Evolutionary conservation across 768 basidiomycete species (phyloP).

Genomic region (Suillus luteus): DNA sequence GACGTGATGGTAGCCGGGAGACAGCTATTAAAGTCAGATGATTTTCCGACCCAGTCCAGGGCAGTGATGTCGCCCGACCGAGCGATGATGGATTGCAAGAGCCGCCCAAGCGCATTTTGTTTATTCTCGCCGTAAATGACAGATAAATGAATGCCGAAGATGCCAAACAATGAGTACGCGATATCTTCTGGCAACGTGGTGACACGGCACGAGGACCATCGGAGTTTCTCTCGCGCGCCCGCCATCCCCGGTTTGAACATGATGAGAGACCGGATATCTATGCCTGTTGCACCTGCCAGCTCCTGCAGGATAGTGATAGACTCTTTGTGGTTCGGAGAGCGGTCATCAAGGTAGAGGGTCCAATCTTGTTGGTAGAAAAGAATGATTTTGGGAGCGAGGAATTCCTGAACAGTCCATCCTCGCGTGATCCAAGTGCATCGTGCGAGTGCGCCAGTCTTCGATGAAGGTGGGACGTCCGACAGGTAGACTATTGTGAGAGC

Average conservation of each 20-base stretch:
- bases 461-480: conserved; percentile 20
- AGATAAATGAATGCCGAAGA: not conserved
- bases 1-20: conserved; percentile 2
- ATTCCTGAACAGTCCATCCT: conserved; percentile 30
- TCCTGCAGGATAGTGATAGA: not conserved
- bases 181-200: not conserved
- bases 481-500: conserved; percentile 29
- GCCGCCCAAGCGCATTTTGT: not conserved
- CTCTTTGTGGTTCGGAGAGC: not conserved
- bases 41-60: conserved; percentile 8
- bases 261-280: not conserved
- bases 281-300: not conserved
- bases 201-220: not conserved
- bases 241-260: not conserved
- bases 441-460: conserved; percentile 17
- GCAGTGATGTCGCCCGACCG: conserved; percentile 1
- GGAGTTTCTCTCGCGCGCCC: not conserved
- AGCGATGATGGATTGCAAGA: not conserved
- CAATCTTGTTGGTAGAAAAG: conserved; percentile 29
- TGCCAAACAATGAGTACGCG: not conserved
- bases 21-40: conserved; percentile 11
- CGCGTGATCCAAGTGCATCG: conserved; percentile 28
- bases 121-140: not conserved
- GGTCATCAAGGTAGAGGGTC: conserved; percentile 10
- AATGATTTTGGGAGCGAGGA: conserved; percentile 27